Base-by-base conservation (phyloP, 495 filamentous ascomycete species). In the Schizothecium vesticola region DNA sequence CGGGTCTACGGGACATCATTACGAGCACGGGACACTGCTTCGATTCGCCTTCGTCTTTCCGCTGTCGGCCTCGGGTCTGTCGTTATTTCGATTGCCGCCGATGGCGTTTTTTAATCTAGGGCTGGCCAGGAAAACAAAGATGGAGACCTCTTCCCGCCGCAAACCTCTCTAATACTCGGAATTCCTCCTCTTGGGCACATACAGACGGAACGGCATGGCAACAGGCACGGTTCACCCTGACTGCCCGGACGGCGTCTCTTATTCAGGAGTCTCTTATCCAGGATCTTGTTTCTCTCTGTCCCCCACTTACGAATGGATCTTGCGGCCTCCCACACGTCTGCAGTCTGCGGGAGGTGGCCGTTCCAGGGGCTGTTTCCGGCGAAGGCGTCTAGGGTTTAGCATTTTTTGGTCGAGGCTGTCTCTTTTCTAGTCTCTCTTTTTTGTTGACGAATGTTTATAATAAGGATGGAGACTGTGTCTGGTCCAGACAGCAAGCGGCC, bases 161-260 rank as follows among this genome's bases (percentile, higher is more conserved):
- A 69, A 69, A 71, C 67, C 64, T 71, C 70, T 71, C 67, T 76
- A 74, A 76, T 76, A 74, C 74, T 74, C 68, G 68, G 69, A 67
- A 71, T 72, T 64, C 68, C 66, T 51, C 43, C 16, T 71, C 62
- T 58, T 72, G 65, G 70, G 66, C 71, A 71, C 55, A 69, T 69
- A 70, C 70, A 72, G 72, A 71, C 43, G 66, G 64, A 68, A 68
- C 67, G 67, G 65, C 67, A 70, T 68, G 61, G 65, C 69, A 71
- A 55, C 69, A 69, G 73, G 64, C 69, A 66, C 63, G 63, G 62
- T 31, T 63, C 65, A 59, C 60, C 28, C 33, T 66, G 68, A 64
- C 68, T 65, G 61, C 68, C 64, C 68, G 70, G 64, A 70, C 36
- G 66, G 63, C 31, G 33, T 25, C 21, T 11, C 61, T 43, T 24